Percentiles rank a stretch among this genome's conserved stretches.
phyloP scores from a whole-genome alignment of 768 basidiomycete genomes.

The Symmetrospora coprosmae region DNA sequence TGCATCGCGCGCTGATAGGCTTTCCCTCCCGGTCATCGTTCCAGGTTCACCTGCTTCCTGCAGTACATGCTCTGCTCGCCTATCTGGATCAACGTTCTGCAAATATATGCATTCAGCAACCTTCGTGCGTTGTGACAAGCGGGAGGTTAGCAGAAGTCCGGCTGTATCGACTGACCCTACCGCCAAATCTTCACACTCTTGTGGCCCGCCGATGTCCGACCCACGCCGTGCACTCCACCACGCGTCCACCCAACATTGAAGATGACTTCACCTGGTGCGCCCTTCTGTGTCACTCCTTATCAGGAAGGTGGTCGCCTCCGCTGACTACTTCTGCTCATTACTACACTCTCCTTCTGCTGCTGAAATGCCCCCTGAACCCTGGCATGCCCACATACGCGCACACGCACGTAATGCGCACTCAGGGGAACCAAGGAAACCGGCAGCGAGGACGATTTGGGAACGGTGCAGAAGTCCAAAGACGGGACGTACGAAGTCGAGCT shows the following conservation, averaged over 20 bases:
- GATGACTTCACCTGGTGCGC: too few species aligned
- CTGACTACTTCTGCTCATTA: neutral
- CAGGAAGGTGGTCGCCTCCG: too few species aligned
- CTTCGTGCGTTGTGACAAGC: too few species aligned
- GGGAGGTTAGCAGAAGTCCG: too few species aligned
- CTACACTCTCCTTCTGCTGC: neutral
- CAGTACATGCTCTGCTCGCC: slow-evolving; percentile 69
- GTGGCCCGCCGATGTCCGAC: too few species aligned
- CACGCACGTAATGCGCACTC: neutral
- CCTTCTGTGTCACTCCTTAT: too few species aligned
- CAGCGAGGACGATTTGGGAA: slow-evolving; percentile 30
- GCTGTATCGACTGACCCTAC: too few species aligned
- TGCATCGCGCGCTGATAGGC: neutral
- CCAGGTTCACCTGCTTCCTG: slow-evolving; percentile 60
- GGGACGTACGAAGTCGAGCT: slow-evolving; percentile 31
- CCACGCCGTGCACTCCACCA: too few species aligned
- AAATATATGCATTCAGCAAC: slow-evolving; percentile 70
- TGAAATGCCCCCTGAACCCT: neutral
- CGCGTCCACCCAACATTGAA: too few species aligned
- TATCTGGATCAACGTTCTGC: slow-evolving; percentile 34
- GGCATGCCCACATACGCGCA: neutral
- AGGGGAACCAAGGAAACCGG: slow-evolving; percentile 33
- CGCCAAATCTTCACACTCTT: too few species aligned
- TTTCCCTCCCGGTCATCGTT: neutral
- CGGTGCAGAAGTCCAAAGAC: slow-evolving; percentile 23